These are phyloP conservation scores for Ensete glaucum DNA, from an alignment of 176 grass and related monocot species.

Conservation along the genomic window DNA sequence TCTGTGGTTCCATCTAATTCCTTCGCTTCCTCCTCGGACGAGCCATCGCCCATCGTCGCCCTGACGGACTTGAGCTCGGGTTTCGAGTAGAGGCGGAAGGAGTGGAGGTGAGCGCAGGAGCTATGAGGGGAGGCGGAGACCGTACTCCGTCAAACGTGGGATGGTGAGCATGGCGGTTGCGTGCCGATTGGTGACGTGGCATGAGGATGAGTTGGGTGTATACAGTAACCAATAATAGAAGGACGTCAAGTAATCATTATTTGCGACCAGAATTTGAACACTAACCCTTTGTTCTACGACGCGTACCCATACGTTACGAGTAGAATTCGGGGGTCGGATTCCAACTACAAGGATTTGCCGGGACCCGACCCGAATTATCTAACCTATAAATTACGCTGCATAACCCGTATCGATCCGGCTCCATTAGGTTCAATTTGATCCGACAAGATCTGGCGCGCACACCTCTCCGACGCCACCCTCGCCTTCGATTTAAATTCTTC, in stretches of 20 bases:
- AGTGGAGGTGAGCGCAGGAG: slow-evolving; percentile 87
- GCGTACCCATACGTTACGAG: too few relatives aligned
- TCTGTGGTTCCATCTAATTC: neutral
- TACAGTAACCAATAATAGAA: slow-evolving; percentile 1
- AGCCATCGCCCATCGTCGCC: slow-evolving; percentile 28
- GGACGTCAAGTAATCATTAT: neutral
- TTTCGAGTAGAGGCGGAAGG: too few relatives aligned
- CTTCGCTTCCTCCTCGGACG: neutral
- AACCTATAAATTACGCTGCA: too few relatives aligned
- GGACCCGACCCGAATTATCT: too few relatives aligned
- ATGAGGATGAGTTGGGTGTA: neutral
- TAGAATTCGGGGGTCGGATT: too few relatives aligned
- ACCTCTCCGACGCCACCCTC: too few relatives aligned
- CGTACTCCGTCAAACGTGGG: neutral
- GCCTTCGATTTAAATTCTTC: neutral
- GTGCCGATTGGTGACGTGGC: too few relatives aligned
- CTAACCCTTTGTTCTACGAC: neutral
- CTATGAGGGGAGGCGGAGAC: slow-evolving; percentile 31
- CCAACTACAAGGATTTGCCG: too few relatives aligned
- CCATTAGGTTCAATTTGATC: too few relatives aligned
- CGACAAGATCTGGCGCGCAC: too few relatives aligned
- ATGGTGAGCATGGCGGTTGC: neutral
- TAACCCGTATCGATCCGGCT: too few relatives aligned
- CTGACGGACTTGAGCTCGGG: too few relatives aligned
- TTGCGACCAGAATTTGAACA: neutral